Percentiles rank a stretch among this genome's conserved stretches.
Conservation (phyloP, 2,329 filamentous ascomycete genomes). For the Ophiostoma ips region DNA sequence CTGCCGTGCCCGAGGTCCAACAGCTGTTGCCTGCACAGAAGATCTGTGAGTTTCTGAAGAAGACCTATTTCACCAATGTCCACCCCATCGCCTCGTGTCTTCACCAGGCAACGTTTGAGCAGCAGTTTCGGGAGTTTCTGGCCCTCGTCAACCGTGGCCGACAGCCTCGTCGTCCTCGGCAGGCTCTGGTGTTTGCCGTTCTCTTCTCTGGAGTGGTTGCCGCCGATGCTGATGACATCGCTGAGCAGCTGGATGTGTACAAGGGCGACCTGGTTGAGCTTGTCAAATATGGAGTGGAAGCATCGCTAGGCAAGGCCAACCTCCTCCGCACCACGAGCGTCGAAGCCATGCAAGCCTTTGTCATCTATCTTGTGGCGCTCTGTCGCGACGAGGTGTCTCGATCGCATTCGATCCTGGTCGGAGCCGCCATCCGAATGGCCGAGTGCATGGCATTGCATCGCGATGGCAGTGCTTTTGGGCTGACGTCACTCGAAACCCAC, state of each 20-base stretch:
- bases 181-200: conserved; percentile 55
- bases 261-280: conserved; percentile 28
- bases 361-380: conserved; percentile 54
- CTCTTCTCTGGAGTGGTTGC: conserved; percentile 58
- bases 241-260: conserved; percentile 16
- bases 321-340: conserved; percentile 56
- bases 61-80: conserved; percentile 54
- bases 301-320: conserved; percentile 52
- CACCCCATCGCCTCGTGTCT: conserved; percentile 55
- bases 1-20: conserved; percentile 35
- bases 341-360: conserved; percentile 63
- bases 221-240: conserved; percentile 33
- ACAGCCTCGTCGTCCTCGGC: conserved; percentile 18
- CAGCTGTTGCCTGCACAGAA: conserved; percentile 45
- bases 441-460: conserved; percentile 67
- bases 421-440: conserved; percentile 57
- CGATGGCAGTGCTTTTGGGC: conserved; percentile 52
- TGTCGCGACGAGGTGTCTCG: conserved; percentile 60
- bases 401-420: conserved; percentile 58
- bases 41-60: conserved; percentile 46
- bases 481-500: conserved; percentile 55
- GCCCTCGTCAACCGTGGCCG: conserved; percentile 42
- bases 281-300: conserved; percentile 52
- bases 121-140: conserved; percentile 53
- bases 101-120: conserved; percentile 53